Evolutionary conservation across 1,284 basidiomycete species (phyloP).

Genomic region (Cryptococcus hybrid): DNA sequence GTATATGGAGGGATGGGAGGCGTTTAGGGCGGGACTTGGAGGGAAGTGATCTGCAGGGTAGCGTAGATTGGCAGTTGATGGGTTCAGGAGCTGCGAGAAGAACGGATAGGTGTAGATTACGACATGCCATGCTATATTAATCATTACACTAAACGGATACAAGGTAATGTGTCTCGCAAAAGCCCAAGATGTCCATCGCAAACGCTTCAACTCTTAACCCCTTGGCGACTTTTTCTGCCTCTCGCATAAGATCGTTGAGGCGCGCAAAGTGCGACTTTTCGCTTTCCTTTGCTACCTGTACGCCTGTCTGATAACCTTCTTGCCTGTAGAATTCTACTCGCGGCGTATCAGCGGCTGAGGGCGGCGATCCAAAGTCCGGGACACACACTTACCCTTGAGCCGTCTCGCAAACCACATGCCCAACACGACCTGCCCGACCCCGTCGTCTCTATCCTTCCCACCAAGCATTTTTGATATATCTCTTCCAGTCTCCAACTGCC

Average conservation of each 20-base stretch:
- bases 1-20: conserved; percentile 51
- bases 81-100: background rate
- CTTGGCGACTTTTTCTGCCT: background rate
- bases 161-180: background rate
- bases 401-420: conserved; percentile 39
- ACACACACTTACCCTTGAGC: conserved; percentile 30
- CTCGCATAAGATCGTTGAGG: conserved; percentile 11
- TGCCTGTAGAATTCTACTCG: conserved; percentile 13
- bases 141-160: background rate
- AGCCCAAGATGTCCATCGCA: background rate
- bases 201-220: background rate
- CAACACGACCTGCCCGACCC: conserved; percentile 35
- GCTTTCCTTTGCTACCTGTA: conserved; percentile 3
- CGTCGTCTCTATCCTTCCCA: conserved; percentile 33
- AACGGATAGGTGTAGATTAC: background rate
- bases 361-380: background rate
- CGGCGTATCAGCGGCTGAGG: conserved; percentile 4
- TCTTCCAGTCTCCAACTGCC: conserved; percentile 37
- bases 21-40: conserved; percentile 47
- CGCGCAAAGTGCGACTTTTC: conserved; percentile 15
- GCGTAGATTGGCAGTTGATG: conserved; percentile 10
- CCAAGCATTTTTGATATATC: conserved; percentile 33
- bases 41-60: conserved; percentile 49
- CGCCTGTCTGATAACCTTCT: conserved; percentile 8
- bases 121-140: background rate